Evolutionary conservation across 306 rosid genomes (phyloP).

Genomic region (Cucurbita argyrosperma): DNA sequence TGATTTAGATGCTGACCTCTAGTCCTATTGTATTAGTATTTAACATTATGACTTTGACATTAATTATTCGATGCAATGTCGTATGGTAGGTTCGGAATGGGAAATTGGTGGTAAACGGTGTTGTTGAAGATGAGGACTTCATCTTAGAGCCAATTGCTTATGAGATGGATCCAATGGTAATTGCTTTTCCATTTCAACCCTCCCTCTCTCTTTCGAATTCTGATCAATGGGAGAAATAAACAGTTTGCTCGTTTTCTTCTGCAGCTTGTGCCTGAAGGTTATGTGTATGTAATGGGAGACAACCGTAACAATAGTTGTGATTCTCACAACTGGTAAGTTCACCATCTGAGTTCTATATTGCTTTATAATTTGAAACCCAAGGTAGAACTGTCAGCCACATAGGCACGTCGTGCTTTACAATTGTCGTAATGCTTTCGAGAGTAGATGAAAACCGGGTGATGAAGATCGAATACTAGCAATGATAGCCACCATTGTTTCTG

Average conservation of each 20-base stretch:
- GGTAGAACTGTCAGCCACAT: neutral
- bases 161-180: conserved; percentile 63
- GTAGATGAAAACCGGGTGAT: neutral
- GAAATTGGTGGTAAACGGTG: conserved; percentile 61
- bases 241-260: conserved; percentile 4
- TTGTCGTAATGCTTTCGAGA: neutral
- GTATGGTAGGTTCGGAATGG: conserved; percentile 50
- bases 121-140: conserved; percentile 56
- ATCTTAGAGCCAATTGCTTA: conserved; percentile 64
- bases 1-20: neutral
- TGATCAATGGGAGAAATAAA: neutral
- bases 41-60: neutral
- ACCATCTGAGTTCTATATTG: neutral
- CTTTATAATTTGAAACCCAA: neutral
- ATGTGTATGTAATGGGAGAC: conserved; percentile 93
- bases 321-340: conserved; percentile 74
- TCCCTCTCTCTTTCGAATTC: neutral
- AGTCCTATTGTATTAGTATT: neutral
- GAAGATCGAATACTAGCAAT: neutral
- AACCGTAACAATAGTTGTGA: conserved; percentile 90
- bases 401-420: neutral
- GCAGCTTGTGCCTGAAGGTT: conserved; percentile 87
- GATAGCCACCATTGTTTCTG: neutral
- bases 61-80: neutral
- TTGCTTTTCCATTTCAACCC: neutral